A percentile compares a stretch with the other conserved stretches of the same genome.
These are phyloP conservation scores for Carallia brachiata DNA, from an alignment of 345 rosid genomes.

Conservation along the genomic window DNA sequence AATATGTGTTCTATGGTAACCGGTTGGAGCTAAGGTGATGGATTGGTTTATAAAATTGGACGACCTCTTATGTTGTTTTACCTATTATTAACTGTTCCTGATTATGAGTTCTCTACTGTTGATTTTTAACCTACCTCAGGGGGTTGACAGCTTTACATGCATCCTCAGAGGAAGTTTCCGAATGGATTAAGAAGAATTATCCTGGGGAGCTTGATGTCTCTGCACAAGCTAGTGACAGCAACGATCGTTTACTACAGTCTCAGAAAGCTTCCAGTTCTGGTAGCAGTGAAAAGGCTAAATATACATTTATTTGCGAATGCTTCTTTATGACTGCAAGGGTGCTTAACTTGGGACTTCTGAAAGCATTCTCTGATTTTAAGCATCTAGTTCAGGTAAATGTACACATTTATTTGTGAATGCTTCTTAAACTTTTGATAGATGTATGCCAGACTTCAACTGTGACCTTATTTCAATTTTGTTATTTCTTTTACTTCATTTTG, in stretches of 20 bases:
- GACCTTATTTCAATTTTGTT: background rate
- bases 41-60: background rate
- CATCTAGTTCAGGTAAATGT: constrained; percentile 85
- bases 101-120: constrained; percentile 15
- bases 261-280: constrained; percentile 78
- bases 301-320: constrained; percentile 84
- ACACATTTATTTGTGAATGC: constrained; percentile 4
- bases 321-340: constrained; percentile 99
- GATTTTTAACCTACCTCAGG: constrained; percentile 36
- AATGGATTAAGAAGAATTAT: constrained; percentile 63
- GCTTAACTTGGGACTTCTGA: constrained; percentile 87
- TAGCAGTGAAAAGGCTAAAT: constrained; percentile 43
- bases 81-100: constrained; percentile 14
- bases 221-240: constrained; percentile 37
- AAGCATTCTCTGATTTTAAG: constrained; percentile 96
- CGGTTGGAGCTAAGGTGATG: constrained; percentile 85
- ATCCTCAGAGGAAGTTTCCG: constrained; percentile 86
- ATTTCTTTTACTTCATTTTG: background rate
- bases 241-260: constrained; percentile 62
- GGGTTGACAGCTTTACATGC: constrained; percentile 87
- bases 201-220: constrained; percentile 28
- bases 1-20: constrained; percentile 61
- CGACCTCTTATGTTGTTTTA: constrained; percentile 5
- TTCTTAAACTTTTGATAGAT: background rate
- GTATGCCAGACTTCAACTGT: background rate